phyloP scores from a whole-genome alignment of 768 basidiomycete genomes.

The Lentinus tigrinus region DNA sequence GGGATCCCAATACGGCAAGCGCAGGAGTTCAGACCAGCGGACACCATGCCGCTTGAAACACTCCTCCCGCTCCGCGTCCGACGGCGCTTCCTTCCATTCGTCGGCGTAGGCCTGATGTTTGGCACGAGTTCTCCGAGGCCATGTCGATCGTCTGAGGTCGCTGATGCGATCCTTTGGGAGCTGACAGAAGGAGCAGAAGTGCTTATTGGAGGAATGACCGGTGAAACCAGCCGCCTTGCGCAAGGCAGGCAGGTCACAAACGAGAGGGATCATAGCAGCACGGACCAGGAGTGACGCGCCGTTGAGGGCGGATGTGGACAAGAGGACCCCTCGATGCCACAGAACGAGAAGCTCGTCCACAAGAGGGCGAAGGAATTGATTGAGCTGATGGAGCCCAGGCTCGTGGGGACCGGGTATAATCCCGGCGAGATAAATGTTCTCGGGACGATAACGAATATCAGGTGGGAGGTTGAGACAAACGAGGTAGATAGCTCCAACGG shows the following conservation, averaged over 20 bases:
- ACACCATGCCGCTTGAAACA: conserved; percentile 24
- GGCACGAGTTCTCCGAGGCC: conserved; percentile 20
- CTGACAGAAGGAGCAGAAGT: conserved; percentile 32
- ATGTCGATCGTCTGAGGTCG: conserved; percentile 25
- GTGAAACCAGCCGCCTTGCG: conserved; percentile 32
- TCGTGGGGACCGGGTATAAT: conserved; percentile 42
- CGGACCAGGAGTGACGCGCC: conserved; percentile 28
- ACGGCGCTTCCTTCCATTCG: conserved; percentile 20
- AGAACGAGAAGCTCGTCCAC: conserved; percentile 35
- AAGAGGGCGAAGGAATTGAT: conserved; percentile 39
- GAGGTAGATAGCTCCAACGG: conserved; percentile 22
- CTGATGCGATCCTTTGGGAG: conserved; percentile 25
- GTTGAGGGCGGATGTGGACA: conserved; percentile 23
- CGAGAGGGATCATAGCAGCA: conserved; percentile 30
- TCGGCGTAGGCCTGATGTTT: conserved; percentile 22
- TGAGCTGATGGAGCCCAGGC: conserved; percentile 33
- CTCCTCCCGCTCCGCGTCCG: not conserved
- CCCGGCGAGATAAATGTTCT: conserved; percentile 41
- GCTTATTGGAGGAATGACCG: conserved; percentile 9
- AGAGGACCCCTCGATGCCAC: conserved; percentile 34
- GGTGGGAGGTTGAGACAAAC: conserved; percentile 28
- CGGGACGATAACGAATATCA: conserved; percentile 17
- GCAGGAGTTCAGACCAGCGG: conserved; percentile 29
- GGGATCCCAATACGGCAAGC: conserved; percentile 41
- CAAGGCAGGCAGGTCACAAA: conserved; percentile 38